A percentile compares a stretch with the other conserved stretches of the same genome.
phyloP scores from a whole-genome alignment of 768 basidiomycete species.

The Pleurotus djamor region DNA sequence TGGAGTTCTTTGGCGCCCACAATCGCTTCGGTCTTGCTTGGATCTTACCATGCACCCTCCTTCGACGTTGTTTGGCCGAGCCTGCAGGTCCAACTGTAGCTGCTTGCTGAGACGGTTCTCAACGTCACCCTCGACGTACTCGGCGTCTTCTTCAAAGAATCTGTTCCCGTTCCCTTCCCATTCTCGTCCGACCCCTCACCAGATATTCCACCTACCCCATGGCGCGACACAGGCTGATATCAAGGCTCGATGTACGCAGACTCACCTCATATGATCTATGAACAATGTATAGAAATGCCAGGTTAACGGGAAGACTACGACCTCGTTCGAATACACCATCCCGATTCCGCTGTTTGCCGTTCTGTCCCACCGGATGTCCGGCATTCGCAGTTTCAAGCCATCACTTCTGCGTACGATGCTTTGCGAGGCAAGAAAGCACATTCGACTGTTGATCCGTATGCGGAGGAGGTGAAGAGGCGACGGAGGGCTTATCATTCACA shows the following conservation, averaged over 20 bases:
- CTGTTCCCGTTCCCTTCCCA: conserved; percentile 49
- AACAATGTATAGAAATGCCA: not conserved
- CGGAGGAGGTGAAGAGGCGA: conserved; percentile 11
- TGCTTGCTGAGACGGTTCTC: too few species aligned
- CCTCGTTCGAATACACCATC: conserved; percentile 78
- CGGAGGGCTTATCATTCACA: conserved; percentile 24
- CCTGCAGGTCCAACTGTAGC: too few species aligned
- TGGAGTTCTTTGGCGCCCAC: too few species aligned
- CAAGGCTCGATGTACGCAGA: conserved; percentile 51
- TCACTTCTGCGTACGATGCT: conserved; percentile 65
- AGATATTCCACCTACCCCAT: conserved; percentile 59
- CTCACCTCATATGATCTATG: not conserved
- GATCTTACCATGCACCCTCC: too few species aligned
- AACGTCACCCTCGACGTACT: not conserved
- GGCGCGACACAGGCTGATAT: conserved; percentile 51
- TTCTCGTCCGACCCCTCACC: conserved; percentile 54
- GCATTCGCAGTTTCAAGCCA: conserved; percentile 67
- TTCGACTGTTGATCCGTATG: conserved; percentile 12
- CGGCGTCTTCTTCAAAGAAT: not conserved
- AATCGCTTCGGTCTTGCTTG: too few species aligned
- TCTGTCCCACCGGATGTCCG: conserved; percentile 43
- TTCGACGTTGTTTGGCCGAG: too few species aligned
- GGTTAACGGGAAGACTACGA: conserved; percentile 58
- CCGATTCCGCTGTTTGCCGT: conserved; percentile 51
- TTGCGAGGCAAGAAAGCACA: conserved; percentile 46